These are phyloP conservation scores for Pichia manshurica DNA, from an alignment of 805 yeast genomes.

Conservation along the genomic window DNA sequence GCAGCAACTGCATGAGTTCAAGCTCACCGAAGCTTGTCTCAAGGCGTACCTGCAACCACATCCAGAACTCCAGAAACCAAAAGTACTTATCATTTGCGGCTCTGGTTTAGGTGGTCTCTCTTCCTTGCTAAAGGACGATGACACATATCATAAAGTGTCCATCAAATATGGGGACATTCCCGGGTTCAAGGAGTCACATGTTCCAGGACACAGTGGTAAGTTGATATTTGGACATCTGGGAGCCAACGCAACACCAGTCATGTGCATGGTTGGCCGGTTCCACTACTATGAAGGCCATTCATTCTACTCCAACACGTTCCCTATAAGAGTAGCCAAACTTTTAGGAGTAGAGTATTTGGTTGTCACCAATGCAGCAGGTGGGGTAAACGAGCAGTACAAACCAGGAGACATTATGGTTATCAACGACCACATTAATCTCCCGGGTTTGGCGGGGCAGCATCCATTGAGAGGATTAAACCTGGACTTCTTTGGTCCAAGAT, in stretches of 20 bases:
- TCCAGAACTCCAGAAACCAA: conserved; percentile 36
- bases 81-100: conserved; percentile 82
- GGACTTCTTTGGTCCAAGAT: conserved; percentile 76
- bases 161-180: conserved; percentile 70
- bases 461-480: conserved; percentile 86
- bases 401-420: conserved; percentile 92
- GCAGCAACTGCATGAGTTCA: conserved; percentile 11
- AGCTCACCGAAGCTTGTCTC: conserved; percentile 16
- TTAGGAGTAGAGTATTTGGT: conserved; percentile 59
- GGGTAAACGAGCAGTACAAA: conserved; percentile 55
- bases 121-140: conserved; percentile 35
- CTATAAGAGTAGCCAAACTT: conserved; percentile 66
- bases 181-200: conserved; percentile 75
- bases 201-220: conserved; percentile 84
- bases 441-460: conserved; percentile 85
- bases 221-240: conserved; percentile 77
- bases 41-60: conserved; percentile 11
- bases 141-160: conserved; percentile 32
- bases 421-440: conserved; percentile 82
- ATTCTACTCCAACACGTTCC: conserved; percentile 78
- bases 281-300: conserved; percentile 91
- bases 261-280: conserved; percentile 90
- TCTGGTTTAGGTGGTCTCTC: conserved; percentile 91
- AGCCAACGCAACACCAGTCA: conserved; percentile 62
- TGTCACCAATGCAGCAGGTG: conserved; percentile 97